A percentile compares a stretch with the other conserved stretches of the same genome.
phyloP scores from a whole-genome alignment of 2,329 filamentous ascomycete genomes.

The Myriosclerotinia scirpicola region DNA sequence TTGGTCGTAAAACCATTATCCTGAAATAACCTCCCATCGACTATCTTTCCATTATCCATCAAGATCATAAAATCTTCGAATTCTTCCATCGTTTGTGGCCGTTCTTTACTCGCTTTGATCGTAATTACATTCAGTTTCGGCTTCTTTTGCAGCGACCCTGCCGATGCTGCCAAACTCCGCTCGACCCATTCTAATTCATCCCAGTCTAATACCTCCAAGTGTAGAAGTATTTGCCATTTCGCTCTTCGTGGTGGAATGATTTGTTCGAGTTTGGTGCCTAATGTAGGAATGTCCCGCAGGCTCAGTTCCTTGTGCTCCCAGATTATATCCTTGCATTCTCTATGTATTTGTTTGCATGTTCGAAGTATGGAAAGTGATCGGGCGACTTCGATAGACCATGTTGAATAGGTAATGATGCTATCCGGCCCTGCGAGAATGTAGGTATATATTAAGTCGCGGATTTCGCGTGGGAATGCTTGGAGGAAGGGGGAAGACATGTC shows the following conservation, averaged over 20 bases:
- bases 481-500: constrained; percentile 33
- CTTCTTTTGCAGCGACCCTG: neutral
- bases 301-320: constrained; percentile 35
- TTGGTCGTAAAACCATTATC: constrained; percentile 8
- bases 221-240: constrained; percentile 31
- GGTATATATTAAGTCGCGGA: constrained; percentile 39
- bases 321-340: constrained; percentile 39
- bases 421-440: constrained; percentile 33
- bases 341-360: constrained; percentile 38
- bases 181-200: constrained; percentile 38
- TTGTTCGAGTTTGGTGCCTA: constrained; percentile 29
- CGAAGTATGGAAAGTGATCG: constrained; percentile 35
- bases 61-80: constrained; percentile 35
- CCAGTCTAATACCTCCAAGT: constrained; percentile 36
- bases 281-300: constrained; percentile 28
- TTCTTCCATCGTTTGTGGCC: constrained; percentile 34
- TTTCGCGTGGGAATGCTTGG: constrained; percentile 35
- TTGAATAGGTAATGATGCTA: constrained; percentile 32
- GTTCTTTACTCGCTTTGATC: constrained; percentile 33
- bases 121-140: constrained; percentile 27
- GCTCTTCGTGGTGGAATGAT: neutral
- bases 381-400: constrained; percentile 36
- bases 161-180: constrained; percentile 1
- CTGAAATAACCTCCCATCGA: constrained; percentile 36
- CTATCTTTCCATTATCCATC: constrained; percentile 30